Percentiles rank a stretch among this genome's conserved stretches.
These are phyloP conservation scores for Daldinia bambusicola DNA, from an alignment of 495 filamentous ascomycete species.

Conservation along the genomic window DNA sequence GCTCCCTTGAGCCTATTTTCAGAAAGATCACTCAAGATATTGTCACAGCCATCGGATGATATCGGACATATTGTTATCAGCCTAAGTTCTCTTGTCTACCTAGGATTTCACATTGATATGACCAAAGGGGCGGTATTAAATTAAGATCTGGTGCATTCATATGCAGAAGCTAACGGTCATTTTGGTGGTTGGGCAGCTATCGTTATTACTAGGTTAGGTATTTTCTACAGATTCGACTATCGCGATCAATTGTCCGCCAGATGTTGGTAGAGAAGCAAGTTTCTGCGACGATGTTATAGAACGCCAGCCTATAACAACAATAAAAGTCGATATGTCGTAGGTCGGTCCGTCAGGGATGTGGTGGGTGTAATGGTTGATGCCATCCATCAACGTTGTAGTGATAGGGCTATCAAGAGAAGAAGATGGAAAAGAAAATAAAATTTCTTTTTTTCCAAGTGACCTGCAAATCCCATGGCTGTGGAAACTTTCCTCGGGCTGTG, in stretches of 20 bases:
- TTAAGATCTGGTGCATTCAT: constrained; percentile 32
- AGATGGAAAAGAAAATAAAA: not conserved
- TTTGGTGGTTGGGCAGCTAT: constrained; percentile 17
- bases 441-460: constrained; percentile 13
- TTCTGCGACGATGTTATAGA: constrained; percentile 27
- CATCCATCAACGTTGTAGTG: constrained; percentile 23
- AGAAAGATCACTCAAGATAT: constrained; percentile 70
- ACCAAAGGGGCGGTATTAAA: constrained; percentile 31
- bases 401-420: constrained; percentile 26
- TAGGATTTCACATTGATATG: constrained; percentile 29
- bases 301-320: constrained; percentile 32
- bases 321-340: constrained; percentile 23
- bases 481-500: constrained; percentile 23
- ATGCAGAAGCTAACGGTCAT: constrained; percentile 12
- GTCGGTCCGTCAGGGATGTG: not conserved
- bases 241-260: constrained; percentile 18
- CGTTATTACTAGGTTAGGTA: constrained; percentile 1
- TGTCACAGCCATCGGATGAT: constrained; percentile 55
- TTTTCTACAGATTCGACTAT: not conserved
- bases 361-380: constrained; percentile 13
- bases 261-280: constrained; percentile 31
- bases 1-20: constrained; percentile 80
- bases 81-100: constrained; percentile 39
- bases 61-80: constrained; percentile 43
- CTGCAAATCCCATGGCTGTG: constrained; percentile 40